Percentiles rank a stretch among this genome's conserved stretches.
Conservation (phyloP, 768 basidiomycete species). For the Fomitopsis serialis region DNA sequence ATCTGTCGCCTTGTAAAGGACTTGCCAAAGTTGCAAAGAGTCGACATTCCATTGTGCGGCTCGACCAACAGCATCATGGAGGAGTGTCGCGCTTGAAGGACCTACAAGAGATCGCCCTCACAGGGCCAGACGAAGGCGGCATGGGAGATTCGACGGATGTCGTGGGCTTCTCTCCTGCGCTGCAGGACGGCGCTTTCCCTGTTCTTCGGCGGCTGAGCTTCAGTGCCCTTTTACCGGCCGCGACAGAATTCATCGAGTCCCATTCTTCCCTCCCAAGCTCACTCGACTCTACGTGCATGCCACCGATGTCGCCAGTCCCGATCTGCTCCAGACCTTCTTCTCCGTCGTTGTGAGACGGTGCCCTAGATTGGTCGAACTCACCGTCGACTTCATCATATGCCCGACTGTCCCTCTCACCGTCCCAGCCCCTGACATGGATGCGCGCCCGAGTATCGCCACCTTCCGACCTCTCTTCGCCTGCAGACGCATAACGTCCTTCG, state of each 20-base stretch:
- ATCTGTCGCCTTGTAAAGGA: constrained; percentile 33
- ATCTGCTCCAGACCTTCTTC: constrained; percentile 39
- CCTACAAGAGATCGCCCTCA: constrained; percentile 43
- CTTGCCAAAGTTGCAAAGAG: constrained; percentile 37
- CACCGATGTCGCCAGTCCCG: constrained; percentile 37
- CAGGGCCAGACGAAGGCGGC: constrained; percentile 39
- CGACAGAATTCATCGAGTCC: constrained; percentile 38
- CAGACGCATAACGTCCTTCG: constrained; percentile 28
- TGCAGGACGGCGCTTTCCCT: constrained; percentile 45
- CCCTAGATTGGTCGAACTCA: constrained; percentile 38
- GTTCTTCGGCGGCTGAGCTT: constrained; percentile 44
- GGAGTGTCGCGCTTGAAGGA: constrained; percentile 36
- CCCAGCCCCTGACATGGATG: constrained; percentile 11
- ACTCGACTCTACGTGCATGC: constrained; percentile 47
- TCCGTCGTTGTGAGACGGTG: constrained; percentile 38
- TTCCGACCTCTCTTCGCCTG: constrained; percentile 31
- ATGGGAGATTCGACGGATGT: constrained; percentile 42
- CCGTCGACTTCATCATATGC: constrained; percentile 28
- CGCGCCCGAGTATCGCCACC: constrained; percentile 30
- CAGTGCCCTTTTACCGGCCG: constrained; percentile 31
- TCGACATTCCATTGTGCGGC: constrained; percentile 47
- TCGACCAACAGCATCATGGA: constrained; percentile 42
- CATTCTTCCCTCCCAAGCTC: constrained; percentile 29
- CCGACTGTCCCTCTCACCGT: constrained; percentile 11
- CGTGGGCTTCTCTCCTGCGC: constrained; percentile 33